These are phyloP conservation scores for Colletotrichum melonis DNA, from an alignment of 2,329 filamentous ascomycete species.

Conservation along the genomic window DNA sequence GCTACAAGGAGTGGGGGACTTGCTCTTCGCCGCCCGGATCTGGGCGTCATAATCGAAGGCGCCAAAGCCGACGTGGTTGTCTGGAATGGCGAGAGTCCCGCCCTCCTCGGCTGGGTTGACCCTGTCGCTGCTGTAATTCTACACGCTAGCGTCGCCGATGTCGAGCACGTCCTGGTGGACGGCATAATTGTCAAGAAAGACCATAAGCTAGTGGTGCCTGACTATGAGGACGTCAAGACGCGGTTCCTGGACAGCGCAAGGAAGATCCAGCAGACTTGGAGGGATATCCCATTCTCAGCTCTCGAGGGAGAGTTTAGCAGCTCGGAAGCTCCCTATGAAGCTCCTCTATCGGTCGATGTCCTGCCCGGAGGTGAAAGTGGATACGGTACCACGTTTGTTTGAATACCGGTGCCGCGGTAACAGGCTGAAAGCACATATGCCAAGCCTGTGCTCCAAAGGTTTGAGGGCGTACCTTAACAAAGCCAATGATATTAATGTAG, in stretches of 20 bases:
- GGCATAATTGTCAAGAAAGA: slow-evolving; percentile 61
- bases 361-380: slow-evolving; percentile 5
- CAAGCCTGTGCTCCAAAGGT: not conserved
- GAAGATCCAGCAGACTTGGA: slow-evolving; percentile 44
- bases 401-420: not conserved
- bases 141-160: slow-evolving; percentile 64
- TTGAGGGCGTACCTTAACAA: not conserved
- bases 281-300: slow-evolving; percentile 40
- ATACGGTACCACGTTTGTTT: slow-evolving; percentile 6
- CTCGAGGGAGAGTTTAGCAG: slow-evolving; percentile 40
- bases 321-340: slow-evolving; percentile 22
- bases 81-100: slow-evolving; percentile 60
- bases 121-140: slow-evolving; percentile 67
- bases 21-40: slow-evolving; percentile 60
- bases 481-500: not conserved
- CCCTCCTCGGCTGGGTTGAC: slow-evolving; percentile 65
- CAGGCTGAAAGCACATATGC: not conserved
- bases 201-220: slow-evolving; percentile 46
- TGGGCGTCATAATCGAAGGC: slow-evolving; percentile 60
- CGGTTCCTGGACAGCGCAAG: slow-evolving; percentile 48
- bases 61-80: slow-evolving; percentile 67
- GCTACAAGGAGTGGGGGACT: slow-evolving; percentile 64
- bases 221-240: slow-evolving; percentile 43
- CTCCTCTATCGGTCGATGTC: slow-evolving; percentile 21
- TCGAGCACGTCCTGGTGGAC: slow-evolving; percentile 61